Conservation (phyloP, 331 rosid species). For the Erythrophleum ivorense region DNA sequence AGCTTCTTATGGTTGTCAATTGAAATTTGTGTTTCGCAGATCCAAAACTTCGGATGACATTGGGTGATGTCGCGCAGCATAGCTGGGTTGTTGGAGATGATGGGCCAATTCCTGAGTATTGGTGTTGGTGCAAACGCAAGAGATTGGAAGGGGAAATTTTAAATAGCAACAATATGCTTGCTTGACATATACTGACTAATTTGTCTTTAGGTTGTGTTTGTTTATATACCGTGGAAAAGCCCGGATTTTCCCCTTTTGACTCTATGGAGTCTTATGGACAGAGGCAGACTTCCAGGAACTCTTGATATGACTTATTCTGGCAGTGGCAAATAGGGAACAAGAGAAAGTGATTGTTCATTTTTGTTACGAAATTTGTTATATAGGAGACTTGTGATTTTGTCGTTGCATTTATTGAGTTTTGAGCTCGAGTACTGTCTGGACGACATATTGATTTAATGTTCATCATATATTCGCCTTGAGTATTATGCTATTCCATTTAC, state of each 20-base stretch:
- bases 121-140: constrained; percentile 89
- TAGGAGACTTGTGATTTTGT: not conserved
- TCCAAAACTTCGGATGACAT: constrained; percentile 71
- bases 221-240: constrained; percentile 45
- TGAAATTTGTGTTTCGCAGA: constrained; percentile 54
- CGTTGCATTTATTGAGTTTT: not conserved
- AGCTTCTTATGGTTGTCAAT: not conserved
- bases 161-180: constrained; percentile 47
- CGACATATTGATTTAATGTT: not conserved
- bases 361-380: constrained; percentile 22
- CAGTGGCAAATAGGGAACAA: not conserved
- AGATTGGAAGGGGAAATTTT: constrained; percentile 46
- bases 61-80: constrained; percentile 69
- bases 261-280: constrained; percentile 8
- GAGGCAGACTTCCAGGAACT: constrained; percentile 22
- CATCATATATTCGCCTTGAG: not conserved
- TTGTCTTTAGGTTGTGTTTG: constrained; percentile 44
- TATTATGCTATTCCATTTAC: not conserved
- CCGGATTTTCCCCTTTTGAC: not conserved
- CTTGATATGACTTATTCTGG: constrained; percentile 26
- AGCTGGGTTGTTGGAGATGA: constrained; percentile 80
- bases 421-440: not conserved
- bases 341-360: constrained; percentile 3
- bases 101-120: constrained; percentile 77
- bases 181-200: constrained; percentile 45